Evolutionary conservation across 2,329 filamentous ascomycete genomes (phyloP), one percentile per base, ranked within the genome.

Genomic region (Trichoderma asperellum): DNA sequence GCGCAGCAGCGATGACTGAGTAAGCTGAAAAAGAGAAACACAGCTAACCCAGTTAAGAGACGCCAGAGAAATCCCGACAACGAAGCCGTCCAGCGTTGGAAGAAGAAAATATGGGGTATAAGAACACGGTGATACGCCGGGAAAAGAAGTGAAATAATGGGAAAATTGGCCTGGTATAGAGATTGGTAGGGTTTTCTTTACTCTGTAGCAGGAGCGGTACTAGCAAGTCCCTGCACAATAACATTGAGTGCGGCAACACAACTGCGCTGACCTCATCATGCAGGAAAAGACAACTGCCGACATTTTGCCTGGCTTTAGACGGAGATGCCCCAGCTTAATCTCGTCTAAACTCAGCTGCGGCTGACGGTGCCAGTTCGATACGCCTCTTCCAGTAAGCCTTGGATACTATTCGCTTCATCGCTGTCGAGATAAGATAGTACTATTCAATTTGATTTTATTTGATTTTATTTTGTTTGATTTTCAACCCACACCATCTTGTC

Each of bases 241-340:
- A 55, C 49, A 43, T 43, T 35, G 49, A 56, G 49, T 68, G 58
- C 29, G 34, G 53, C 56, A 68, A 55, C 37, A 35, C 34, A 24
- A 12, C 37, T 29, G 37, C 55, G 64, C 64, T 67, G 64, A 67
- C 64, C 64, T 67, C 64, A 67, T 67, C 55, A 11, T 58, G 64
- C 55, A 59, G 64, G 6, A 56, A 59, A 21, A 34, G 14, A 52
- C 43, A 47, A 10, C n/a, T 18, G 27, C 64, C 64, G 53, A 18
- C 12, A 16, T 27, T 59, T 21, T 35, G 34, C 56, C 65, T 1
- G n/a, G 1, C n/a, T 47, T 34, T 21, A 32, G 56, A 71, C 73
- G 71, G 70, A 21, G 29, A 72, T 73, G 61, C 71, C 55, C 70
- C 73, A 11, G 18, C 29, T n/a, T 21, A 14, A 24, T 18, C 43